A percentile compares a stretch with the other conserved stretches of the same genome.
These are phyloP conservation scores for Eucalyptus regnans DNA, from an alignment of 345 rosid genomes.

Conservation along the genomic window DNA sequence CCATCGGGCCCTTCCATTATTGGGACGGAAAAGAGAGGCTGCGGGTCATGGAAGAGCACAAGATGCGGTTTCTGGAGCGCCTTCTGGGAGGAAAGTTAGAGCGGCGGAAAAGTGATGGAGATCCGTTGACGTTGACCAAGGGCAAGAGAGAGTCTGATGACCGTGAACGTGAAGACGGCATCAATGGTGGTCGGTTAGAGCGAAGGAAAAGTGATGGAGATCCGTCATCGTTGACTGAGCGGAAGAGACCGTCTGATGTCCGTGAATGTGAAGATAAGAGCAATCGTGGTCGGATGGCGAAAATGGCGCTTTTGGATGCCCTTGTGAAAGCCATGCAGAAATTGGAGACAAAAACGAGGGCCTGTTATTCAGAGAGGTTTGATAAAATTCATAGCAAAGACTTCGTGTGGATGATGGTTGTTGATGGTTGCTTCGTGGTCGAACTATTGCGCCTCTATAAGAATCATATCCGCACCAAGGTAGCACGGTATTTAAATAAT, in stretches of 20 bases:
- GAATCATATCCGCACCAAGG: background rate
- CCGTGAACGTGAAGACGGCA: background rate
- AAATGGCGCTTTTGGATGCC: background rate
- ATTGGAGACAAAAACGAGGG: background rate
- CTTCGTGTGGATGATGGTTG: background rate
- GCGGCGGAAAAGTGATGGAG: background rate
- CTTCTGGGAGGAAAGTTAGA: background rate
- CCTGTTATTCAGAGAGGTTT: background rate
- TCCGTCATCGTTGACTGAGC: too few relatives aligned
- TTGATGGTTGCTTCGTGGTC: conserved; percentile 1
- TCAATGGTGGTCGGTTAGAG: background rate
- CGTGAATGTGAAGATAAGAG: too few relatives aligned
- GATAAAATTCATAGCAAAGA: background rate
- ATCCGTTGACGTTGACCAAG: background rate
- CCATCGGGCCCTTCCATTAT: background rate
- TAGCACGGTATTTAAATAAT: background rate
- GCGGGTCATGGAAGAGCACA: conserved; percentile 2
- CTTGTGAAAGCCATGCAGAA: background rate
- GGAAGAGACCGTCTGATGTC: too few relatives aligned
- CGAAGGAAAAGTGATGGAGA: too few relatives aligned
- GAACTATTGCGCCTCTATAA: background rate
- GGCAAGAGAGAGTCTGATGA: background rate
- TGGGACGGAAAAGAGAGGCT: background rate
- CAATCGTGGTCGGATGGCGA: background rate
- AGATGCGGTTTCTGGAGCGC: background rate